Base-by-base conservation (phyloP, 2,329 filamentous ascomycete genomes). In the Pestalotiopsis fici region DNA sequence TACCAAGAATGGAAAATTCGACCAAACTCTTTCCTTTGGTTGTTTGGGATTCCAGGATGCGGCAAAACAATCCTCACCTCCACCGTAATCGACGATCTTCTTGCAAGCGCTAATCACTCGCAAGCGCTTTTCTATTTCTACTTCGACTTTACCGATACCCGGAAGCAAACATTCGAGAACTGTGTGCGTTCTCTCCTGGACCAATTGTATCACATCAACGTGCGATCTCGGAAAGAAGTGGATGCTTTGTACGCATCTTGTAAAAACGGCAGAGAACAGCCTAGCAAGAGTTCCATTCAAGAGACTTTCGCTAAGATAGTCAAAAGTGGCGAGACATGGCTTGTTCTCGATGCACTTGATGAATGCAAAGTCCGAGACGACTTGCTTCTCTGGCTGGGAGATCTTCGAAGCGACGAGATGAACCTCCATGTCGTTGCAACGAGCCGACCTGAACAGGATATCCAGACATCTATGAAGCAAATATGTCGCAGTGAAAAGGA, bases 41-140 rank as follows among this genome's bases (percentile, higher is more conserved):
- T 35, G 6, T 11, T 7, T 35, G 31, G 31, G 1, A 35, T 35
- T 23, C 74, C 78, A n/a, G 81, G 81, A 50, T 83, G 80, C 63
- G 80, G 82, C 9, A 83, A 83, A 69, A 82, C 79, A 0, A 72
- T 83, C 64, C 73, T 83, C 1, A 78, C 76, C 67, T 81, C 78
- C 4, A 78, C 74, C 1, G 69, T 82, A 39, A 72, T 82, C n/a
- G 61, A 78, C 66, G 64, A 76, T 64, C 64, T 76, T 12, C 60
- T 71, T 21, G 21, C 64, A 23, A 61, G 21, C n/a, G 4, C 27
- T 3, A 31, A 54, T 21, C 35, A n/a, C 15, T 43, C 37, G 21
- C 55, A 28, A 27, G 57, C 37, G 12, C 28, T 72, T 11, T 31
- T 73, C 2, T 80, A 79, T 63, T 81, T 79, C 69, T 80, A 77